Evolutionary conservation across 1,284 basidiomycete species (phyloP).

Genomic region (Bondarzewia mesenterica): DNA sequence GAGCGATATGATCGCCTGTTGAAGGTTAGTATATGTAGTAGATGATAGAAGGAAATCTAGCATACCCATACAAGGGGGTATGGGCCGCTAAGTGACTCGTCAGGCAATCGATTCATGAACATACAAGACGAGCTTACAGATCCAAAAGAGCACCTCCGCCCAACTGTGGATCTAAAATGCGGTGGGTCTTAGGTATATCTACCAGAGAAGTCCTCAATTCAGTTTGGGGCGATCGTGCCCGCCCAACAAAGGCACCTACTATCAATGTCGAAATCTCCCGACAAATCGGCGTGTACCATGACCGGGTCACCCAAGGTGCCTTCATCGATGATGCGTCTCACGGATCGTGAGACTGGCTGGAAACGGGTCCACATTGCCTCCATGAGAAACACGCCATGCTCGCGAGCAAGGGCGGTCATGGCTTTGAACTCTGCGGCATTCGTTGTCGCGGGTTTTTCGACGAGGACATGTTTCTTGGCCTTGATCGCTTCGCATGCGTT

Average conservation of each 20-base stretch:
- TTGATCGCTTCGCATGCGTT: constrained; percentile 73
- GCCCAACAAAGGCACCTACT: constrained; percentile 39
- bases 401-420: constrained; percentile 65
- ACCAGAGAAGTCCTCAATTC: not conserved
- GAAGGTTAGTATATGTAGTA: not conserved
- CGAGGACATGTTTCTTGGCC: constrained; percentile 80
- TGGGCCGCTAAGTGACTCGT: constrained; percentile 47
- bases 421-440: constrained; percentile 60
- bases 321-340: constrained; percentile 56
- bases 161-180: constrained; percentile 74
- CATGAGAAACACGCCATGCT: constrained; percentile 81
- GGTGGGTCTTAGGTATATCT: constrained; percentile 63
- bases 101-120: not conserved
- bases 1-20: constrained; percentile 67
- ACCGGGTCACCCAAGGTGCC: constrained; percentile 57
- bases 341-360: constrained; percentile 59
- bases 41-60: not conserved
- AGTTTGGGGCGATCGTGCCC: not conserved
- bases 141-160: constrained; percentile 86
- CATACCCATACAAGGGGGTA: constrained; percentile 78
- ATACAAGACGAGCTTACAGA: constrained; percentile 38
- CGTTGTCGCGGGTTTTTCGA: constrained; percentile 75
- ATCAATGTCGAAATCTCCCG: constrained; percentile 63
- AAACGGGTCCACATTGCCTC: constrained; percentile 83
- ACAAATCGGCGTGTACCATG: constrained; percentile 64